A percentile compares a stretch with the other conserved stretches of the same genome.
Conservation (phyloP, 2,329 filamentous ascomycete species). For the Talaromyces sp. region DNA sequence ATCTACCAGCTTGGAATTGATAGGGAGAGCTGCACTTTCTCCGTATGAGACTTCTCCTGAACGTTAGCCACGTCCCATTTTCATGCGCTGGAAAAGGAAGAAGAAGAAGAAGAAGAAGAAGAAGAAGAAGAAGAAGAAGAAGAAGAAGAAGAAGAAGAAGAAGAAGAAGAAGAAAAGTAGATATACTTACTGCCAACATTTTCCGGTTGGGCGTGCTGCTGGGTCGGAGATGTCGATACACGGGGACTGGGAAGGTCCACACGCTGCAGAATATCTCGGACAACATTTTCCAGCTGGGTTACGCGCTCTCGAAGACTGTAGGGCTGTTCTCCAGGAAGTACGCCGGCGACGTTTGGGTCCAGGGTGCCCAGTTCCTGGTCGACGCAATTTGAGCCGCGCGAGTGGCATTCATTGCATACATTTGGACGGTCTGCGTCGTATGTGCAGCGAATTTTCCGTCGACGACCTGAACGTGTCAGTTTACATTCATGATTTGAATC, state of each 20-base stretch:
- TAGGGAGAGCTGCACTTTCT: neutral
- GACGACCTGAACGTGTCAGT: conserved; percentile 21
- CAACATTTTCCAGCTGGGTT: conserved; percentile 30
- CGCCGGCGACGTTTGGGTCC: conserved; percentile 14
- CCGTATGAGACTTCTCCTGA: neutral
- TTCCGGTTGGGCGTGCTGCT: neutral
- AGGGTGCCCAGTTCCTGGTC: conserved; percentile 33
- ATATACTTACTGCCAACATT: neutral
- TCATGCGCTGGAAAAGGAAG: too few relatives aligned
- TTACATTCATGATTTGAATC: neutral
- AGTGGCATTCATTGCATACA: conserved; percentile 36
- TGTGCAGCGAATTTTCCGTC: conserved; percentile 40
- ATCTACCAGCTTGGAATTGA: neutral
- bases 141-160: neutral
- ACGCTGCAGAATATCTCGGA: conserved; percentile 25
- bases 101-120: neutral
- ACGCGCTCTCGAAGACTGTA: conserved; percentile 36
- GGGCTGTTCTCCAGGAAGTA: conserved; percentile 19
- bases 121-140: neutral
- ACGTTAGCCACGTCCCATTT: neutral
- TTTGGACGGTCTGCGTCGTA: conserved; percentile 26
- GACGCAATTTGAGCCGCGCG: conserved; percentile 32
- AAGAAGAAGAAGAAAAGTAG: neutral
- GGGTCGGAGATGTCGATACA: neutral
- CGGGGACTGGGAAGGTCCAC: neutral